A percentile compares a stretch with the other conserved stretches of the same genome.
Conservation (phyloP, 257 asterid genomes). For the Verbena officinalis region DNA sequence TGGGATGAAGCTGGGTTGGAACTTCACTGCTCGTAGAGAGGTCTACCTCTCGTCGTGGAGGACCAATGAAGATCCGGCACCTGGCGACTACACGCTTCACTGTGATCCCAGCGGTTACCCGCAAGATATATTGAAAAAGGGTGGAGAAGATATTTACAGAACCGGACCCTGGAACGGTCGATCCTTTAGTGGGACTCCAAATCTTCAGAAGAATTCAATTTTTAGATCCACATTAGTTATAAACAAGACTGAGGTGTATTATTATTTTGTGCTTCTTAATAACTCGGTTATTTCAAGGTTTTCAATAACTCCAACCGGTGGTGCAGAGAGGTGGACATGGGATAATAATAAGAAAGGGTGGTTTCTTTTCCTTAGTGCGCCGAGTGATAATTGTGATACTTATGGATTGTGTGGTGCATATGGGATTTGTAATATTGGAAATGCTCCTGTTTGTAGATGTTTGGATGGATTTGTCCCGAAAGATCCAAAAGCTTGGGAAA, state of each 20-base stretch:
- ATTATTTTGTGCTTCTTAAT: constrained; percentile 30
- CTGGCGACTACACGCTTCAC: constrained; percentile 32
- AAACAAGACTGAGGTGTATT: constrained; percentile 28
- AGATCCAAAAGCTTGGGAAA: constrained; percentile 28
- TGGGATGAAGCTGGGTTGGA: constrained; percentile 53
- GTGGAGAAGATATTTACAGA: constrained; percentile 8
- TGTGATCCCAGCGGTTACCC: constrained; percentile 45
- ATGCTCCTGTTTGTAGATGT: constrained; percentile 38
- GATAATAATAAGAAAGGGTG: constrained; percentile 27
- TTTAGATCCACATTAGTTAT: constrained; percentile 16
- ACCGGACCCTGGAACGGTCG: constrained; percentile 51
- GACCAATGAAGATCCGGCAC: constrained; percentile 46
- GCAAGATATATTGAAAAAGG: constrained; percentile 25
- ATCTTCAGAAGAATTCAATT: constrained; percentile 21
- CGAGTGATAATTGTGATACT: constrained; percentile 35
- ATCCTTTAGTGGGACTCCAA: constrained; percentile 35
- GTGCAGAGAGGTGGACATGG: constrained; percentile 36
- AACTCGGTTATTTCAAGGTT: constrained; percentile 29
- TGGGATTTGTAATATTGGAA: constrained; percentile 14
- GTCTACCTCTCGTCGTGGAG: constrained; percentile 42
- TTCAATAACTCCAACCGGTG: constrained; percentile 22
- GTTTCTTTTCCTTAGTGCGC: constrained; percentile 24
- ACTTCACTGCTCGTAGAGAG: constrained; percentile 33
- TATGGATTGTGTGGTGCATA: constrained; percentile 34
- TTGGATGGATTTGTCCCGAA: constrained; percentile 32